Conservation (phyloP, 805 yeast species). For the Henningerozyma blattae region DNA sequence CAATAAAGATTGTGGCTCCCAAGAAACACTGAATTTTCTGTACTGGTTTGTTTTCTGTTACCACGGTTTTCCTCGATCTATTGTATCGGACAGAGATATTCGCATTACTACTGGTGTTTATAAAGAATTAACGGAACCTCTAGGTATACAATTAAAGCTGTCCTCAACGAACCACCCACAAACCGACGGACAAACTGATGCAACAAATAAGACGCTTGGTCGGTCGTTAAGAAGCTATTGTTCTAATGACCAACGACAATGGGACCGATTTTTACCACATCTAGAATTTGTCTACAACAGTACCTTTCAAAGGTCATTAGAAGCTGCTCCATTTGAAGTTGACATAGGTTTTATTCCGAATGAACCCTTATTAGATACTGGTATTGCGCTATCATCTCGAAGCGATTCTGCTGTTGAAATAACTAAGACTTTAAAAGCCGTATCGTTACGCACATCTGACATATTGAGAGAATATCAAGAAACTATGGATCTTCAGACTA, state of each 20-base stretch:
- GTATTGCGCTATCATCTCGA: neutral
- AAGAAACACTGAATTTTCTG: slow-evolving; percentile 5
- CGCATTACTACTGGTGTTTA: neutral
- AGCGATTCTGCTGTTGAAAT: slow-evolving; percentile 1
- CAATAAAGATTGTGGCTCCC: slow-evolving; percentile 4
- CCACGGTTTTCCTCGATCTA: slow-evolving; percentile 8
- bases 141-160: slow-evolving; percentile 2
- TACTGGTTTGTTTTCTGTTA: slow-evolving; percentile 6
- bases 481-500: neutral
- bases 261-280: slow-evolving; percentile 1
- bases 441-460: neutral
- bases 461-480: slow-evolving; percentile 1
- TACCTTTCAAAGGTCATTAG: neutral
- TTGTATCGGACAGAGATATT: slow-evolving; percentile 2
- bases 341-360: slow-evolving; percentile 5
- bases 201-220: slow-evolving; percentile 1
- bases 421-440: neutral
- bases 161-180: slow-evolving; percentile 4
- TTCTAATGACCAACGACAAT: neutral
- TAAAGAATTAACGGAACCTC: slow-evolving; percentile 1
- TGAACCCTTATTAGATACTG: slow-evolving; percentile 1
- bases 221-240: neutral
- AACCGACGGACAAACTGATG: slow-evolving; percentile 4
- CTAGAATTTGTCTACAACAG: slow-evolving; percentile 1
- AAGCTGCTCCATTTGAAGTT: slow-evolving; percentile 2